These are phyloP conservation scores for Penicillium subrubescens DNA, from an alignment of 495 filamentous ascomycete species.

Conservation along the genomic window DNA sequence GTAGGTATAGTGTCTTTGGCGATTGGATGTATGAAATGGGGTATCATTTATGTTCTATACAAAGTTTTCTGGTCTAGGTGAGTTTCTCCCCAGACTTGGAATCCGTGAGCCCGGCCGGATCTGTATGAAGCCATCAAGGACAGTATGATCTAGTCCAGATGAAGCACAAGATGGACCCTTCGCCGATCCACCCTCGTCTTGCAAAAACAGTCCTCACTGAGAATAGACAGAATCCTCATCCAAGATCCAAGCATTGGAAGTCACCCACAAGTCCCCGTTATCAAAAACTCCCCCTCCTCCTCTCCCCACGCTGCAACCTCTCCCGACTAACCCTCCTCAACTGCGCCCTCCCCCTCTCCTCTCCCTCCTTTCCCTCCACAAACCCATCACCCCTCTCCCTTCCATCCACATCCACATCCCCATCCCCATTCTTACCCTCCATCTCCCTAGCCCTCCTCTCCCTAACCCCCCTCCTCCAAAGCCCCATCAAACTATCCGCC, in stretches of 20 bases:
- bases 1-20: background rate
- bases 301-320: background rate
- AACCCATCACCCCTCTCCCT: no score
- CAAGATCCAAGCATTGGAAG: no score
- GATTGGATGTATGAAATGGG: background rate
- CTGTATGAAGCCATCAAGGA: background rate
- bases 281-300: background rate
- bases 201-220: no score
- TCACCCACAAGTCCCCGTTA: no score
- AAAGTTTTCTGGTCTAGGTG: background rate
- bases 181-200: no score
- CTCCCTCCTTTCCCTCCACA: no score
- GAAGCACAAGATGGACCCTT: background rate
- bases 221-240: no score
- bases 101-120: background rate
- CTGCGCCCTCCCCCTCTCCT: no score
- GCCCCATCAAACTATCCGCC: constrained; percentile 28
- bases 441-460: background rate
- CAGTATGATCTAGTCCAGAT: background rate
- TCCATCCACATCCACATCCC: no score
- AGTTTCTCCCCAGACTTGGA: background rate
- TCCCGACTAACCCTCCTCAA: background rate
- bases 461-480: constrained; percentile 25
- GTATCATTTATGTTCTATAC: constrained; percentile 1
- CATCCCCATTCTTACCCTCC: background rate